Evolutionary conservation across 2,329 filamentous ascomycete genomes (phyloP), one percentile per base, ranked within the genome.

Genomic region (Cryphonectria radicalis): DNA sequence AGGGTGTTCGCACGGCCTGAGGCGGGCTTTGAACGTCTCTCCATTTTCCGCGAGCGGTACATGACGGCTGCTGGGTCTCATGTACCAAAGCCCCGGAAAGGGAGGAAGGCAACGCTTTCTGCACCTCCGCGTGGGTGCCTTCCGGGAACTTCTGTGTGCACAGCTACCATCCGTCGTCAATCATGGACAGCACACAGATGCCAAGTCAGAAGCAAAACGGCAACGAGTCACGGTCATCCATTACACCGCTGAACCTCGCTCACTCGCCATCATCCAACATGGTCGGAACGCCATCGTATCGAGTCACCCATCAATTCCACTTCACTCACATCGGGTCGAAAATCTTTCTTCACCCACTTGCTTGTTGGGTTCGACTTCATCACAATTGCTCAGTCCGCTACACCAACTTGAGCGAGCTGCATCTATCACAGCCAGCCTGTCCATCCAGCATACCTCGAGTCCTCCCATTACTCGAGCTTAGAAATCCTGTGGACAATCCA

Each of bases 101-200:
- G 69, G 69, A 67, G 69, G 64, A 70, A 50, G 43, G 59, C 66
- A 65, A 67, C 57, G 69, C 46, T 65, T 67, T 70, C 69, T 70
- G 69, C 64, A 70, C 69, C 64, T 70, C 69, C 69, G 66, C 50
- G 69, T 64, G 64, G 69, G 46, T 70, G 46, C 66, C 57, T 64
- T 67, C 69, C 69, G 69, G 69, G 69, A 67, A 64, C 69, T 70
- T 67, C 64, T 67, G 69, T 59, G 63, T 57, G 64, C 62, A 66
- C 62, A 57, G 63, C 35, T 64, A 63, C 1, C 32, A 25, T 57
- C 66, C 69, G 43, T 25, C 40, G n/a, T 42, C 63, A 65, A 50
- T 50, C 22, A 50, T 14, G 63, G 63, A 65, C 40, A 28, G 42
- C 63, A 32, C 63, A 65, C 64, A 70, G 59, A 67, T 70, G 69